These are phyloP conservation scores for Puccinia triticina DNA, from an alignment of 1,284 basidiomycete genomes.

Conservation along the genomic window DNA sequence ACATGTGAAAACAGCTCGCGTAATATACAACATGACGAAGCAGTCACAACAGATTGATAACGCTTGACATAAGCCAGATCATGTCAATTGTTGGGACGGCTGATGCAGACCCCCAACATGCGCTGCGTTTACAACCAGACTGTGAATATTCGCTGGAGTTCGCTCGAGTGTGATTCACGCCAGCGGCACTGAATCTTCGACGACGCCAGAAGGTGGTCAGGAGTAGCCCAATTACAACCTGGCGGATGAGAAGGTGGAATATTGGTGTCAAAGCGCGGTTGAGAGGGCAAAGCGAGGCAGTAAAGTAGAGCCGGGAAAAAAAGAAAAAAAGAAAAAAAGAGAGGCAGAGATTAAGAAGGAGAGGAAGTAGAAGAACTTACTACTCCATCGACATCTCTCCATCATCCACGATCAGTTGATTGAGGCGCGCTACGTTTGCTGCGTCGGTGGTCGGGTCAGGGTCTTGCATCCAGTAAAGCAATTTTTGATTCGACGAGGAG, in stretches of 20 bases:
- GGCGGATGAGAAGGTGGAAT: constrained; percentile 9
- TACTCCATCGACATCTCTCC: constrained; percentile 48
- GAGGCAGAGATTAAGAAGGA: not conserved
- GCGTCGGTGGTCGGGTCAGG: constrained; percentile 52
- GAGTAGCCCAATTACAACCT: constrained; percentile 16
- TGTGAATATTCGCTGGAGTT: constrained; percentile 12
- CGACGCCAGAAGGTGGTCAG: not conserved
- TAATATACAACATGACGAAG: constrained; percentile 6
- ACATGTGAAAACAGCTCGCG: constrained; percentile 1
- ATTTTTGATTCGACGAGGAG: constrained; percentile 55
- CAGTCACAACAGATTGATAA: not conserved
- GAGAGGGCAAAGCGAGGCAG: not conserved
- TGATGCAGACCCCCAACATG: not conserved
- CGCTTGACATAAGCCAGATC: not conserved
- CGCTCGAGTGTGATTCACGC: not conserved
- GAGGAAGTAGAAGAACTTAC: constrained; percentile 50
- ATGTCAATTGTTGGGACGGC: not conserved
- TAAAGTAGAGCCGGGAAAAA: not conserved
- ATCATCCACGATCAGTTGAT: constrained; percentile 55
- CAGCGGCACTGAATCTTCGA: not conserved
- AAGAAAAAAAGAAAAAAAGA: not conserved
- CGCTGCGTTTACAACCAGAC: not conserved
- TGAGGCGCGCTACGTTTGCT: constrained; percentile 52
- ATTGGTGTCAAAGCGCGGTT: constrained; percentile 1
- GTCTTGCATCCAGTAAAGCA: constrained; percentile 59